Evolutionary conservation across 257 asterid species (phyloP).

Genomic region (Agastache rugosa): DNA sequence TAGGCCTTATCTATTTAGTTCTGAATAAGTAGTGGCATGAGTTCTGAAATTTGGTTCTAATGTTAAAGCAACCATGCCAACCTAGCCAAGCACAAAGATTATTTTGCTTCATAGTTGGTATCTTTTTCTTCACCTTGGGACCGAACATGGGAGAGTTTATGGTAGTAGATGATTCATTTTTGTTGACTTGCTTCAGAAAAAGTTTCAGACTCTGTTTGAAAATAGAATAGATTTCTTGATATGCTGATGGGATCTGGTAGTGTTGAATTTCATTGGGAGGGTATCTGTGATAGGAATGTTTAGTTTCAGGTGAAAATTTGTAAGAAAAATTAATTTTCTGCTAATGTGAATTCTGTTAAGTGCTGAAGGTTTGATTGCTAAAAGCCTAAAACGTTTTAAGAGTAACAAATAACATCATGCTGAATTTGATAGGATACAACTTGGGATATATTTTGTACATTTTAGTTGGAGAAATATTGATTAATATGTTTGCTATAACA

Average conservation of each 20-base stretch:
- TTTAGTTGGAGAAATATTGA: not conserved
- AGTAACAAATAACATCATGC: constrained; percentile 7
- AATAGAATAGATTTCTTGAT: constrained; percentile 5
- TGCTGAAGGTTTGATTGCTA: constrained; percentile 13
- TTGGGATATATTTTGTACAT: not conserved
- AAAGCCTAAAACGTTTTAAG: not conserved
- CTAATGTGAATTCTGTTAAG: constrained; percentile 6
- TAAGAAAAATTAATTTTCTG: not conserved
- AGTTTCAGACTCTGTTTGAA: not conserved
- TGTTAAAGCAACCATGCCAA: not conserved
- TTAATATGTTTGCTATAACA: constrained; percentile 41
- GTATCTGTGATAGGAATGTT: not conserved
- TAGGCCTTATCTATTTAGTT: not conserved
- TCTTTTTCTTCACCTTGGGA: not conserved
- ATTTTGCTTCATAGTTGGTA: constrained; percentile 19
- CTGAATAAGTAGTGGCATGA: not conserved
- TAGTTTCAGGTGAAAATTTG: not conserved
- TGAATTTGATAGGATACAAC: not conserved
- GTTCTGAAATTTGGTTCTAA: not conserved
- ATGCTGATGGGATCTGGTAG: constrained; percentile 14
- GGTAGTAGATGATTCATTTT: constrained; percentile 5
- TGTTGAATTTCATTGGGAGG: constrained; percentile 15
- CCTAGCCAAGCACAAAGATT: constrained; percentile 3
- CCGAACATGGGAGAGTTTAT: not conserved
- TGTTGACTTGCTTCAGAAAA: constrained; percentile 29